A percentile compares a stretch with the other conserved stretches of the same genome.
phyloP scores from a whole-genome alignment of 495 filamentous ascomycete species.

The Venustampulla echinocandica region DNA sequence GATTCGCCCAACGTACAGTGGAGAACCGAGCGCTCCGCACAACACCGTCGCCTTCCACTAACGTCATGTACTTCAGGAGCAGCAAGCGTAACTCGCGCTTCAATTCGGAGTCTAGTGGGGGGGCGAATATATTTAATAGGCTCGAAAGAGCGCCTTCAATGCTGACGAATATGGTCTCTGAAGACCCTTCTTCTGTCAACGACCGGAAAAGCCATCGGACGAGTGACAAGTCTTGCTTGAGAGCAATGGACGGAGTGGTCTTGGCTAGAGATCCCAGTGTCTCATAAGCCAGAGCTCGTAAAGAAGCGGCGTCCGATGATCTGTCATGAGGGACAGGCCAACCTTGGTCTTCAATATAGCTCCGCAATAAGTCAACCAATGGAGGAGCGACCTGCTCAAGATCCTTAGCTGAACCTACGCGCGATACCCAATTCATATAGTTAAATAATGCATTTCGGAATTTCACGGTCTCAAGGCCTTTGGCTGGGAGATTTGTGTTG shows the following conservation, averaged over 20 bases:
- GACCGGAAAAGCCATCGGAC: conserved; percentile 74
- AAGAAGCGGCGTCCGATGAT: conserved; percentile 49
- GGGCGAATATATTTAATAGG: conserved; percentile 52
- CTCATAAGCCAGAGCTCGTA: conserved; percentile 74
- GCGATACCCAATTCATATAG: conserved; percentile 80
- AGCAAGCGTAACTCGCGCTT: conserved; percentile 38
- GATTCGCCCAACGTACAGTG: conserved; percentile 81
- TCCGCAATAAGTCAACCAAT: conserved; percentile 60
- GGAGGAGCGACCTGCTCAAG: conserved; percentile 56
- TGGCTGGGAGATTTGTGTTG: conserved; percentile 36
- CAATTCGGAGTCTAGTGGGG: conserved; percentile 35
- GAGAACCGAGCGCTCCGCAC: conserved; percentile 67
- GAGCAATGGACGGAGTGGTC: conserved; percentile 37
- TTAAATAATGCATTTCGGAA: conserved; percentile 77
- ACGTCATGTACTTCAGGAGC: conserved; percentile 58
- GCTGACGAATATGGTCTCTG: conserved; percentile 67
- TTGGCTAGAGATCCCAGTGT: conserved; percentile 73
- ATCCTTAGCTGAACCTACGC: conserved; percentile 53
- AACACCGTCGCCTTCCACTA: conserved; percentile 40
- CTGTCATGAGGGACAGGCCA: conserved; percentile 60
- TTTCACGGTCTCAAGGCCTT: conserved; percentile 62
- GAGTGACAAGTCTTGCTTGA: conserved; percentile 49
- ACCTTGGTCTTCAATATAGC: conserved; percentile 71
- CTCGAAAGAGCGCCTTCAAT: conserved; percentile 83
- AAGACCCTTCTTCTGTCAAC: conserved; percentile 69